These are phyloP conservation scores for Strobilomyces dryophilus DNA, from an alignment of 768 basidiomycete genomes.

Conservation along the genomic window DNA sequence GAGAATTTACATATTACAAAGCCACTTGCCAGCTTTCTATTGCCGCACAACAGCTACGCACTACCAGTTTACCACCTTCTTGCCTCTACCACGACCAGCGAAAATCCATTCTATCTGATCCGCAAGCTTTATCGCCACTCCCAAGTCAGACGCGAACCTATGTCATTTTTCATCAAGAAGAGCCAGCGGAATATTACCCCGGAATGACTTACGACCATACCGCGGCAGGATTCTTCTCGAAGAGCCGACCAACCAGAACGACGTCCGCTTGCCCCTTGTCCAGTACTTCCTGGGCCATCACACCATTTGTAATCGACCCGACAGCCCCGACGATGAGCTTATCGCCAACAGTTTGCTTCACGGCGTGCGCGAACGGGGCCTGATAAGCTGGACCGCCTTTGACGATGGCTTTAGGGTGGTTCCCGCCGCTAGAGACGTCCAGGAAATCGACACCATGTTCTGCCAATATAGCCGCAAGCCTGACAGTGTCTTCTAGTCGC, in stretches of 20 bases:
- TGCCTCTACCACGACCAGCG: conserved; percentile 31
- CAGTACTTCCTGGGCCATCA: conserved; percentile 42
- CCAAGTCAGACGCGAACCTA: conserved; percentile 52
- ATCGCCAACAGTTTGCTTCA: conserved; percentile 44
- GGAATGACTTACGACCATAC: conserved; percentile 33
- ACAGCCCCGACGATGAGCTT: conserved; percentile 31
- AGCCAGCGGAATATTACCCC: neutral
- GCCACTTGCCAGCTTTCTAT: too few species aligned
- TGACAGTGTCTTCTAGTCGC: conserved; percentile 64
- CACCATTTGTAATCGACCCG: conserved; percentile 31
- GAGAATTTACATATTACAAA: neutral
- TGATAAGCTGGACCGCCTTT: conserved; percentile 40
- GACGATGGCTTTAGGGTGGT: conserved; percentile 35
- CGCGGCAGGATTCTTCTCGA: conserved; percentile 56
- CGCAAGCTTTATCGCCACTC: conserved; percentile 41
- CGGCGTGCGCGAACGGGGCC: conserved; percentile 52
- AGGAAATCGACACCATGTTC: conserved; percentile 71
- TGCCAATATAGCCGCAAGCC: conserved; percentile 53
- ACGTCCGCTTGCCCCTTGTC: conserved; percentile 43
- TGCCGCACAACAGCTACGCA: too few species aligned
- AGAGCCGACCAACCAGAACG: conserved; percentile 47
- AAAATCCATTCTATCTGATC: conserved; percentile 58
- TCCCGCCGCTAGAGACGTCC: conserved; percentile 69
- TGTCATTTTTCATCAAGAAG: neutral
- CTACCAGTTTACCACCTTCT: conserved; percentile 15